phyloP scores from a whole-genome alignment of 1,284 basidiomycete genomes.

The Ceratobasidium sp. region DNA sequence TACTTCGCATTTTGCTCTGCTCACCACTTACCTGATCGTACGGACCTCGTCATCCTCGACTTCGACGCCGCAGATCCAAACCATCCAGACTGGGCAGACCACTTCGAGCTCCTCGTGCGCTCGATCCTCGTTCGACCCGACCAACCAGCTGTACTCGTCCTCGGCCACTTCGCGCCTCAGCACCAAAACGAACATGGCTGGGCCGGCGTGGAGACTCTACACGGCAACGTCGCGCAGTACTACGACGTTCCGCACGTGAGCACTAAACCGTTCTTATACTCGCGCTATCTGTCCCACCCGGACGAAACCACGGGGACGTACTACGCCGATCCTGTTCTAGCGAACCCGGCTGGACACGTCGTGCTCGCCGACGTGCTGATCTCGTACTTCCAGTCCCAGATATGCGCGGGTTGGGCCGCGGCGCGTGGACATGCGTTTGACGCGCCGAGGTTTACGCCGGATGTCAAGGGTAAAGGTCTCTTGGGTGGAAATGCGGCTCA shows the following conservation, averaged over 20 bases:
- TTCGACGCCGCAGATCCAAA: conserved; percentile 90
- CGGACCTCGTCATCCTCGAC: conserved; percentile 93
- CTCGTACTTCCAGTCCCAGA: conserved; percentile 88
- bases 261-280: conserved; percentile 85
- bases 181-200: conserved; percentile 83
- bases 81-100: conserved; percentile 77
- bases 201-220: conserved; percentile 88
- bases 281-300: conserved; percentile 83
- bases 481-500: conserved; percentile 53
- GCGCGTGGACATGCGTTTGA: conserved; percentile 77
- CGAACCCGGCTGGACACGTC: conserved; percentile 83
- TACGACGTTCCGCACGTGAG: conserved; percentile 95
- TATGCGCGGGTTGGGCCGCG: conserved; percentile 87
- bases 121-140: conserved; percentile 90
- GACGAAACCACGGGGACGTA: conserved; percentile 73
- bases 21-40: conserved; percentile 92
- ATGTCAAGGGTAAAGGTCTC: conserved; percentile 52
- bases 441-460: conserved; percentile 61
- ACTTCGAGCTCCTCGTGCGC: conserved; percentile 92
- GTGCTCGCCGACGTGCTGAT: conserved; percentile 88
- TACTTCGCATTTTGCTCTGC: conserved; percentile 94
- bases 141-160: conserved; percentile 88
- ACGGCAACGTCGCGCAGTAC: conserved; percentile 91
- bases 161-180: conserved; percentile 93
- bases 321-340: conserved; percentile 87